Evolutionary conservation across 2,329 filamentous ascomycete genomes (phyloP), one percentile per base, ranked within the genome.

Genomic region (Blastomyces gilchristii): DNA sequence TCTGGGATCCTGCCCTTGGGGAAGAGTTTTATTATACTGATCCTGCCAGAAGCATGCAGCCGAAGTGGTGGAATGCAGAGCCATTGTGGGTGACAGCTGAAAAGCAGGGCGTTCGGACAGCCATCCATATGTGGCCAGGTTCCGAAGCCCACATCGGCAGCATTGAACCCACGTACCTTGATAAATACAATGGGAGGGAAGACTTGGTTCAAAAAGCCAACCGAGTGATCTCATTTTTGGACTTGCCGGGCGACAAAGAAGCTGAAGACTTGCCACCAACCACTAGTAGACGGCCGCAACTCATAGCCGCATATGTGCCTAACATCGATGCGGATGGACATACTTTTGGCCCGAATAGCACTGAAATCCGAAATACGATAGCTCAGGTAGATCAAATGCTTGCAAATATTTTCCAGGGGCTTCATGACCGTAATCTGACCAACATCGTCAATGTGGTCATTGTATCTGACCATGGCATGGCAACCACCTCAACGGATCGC

Each of bases 391-490:
- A 99, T 73, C 77, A 75, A 1, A 95, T 97, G 90, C 79, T 99
- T 34, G 88, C 86, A 37, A 75, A 83, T 28, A 78, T 99, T 1
- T 88, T 97, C 70, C 74, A 80, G 1, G 92, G 92, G 0, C 80
- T 99, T 0, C 84, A 92, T 65, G 77, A 83, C 57, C 86, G 94
- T 58, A 97, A 97, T 72, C 78, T 99, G 60, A 96, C 91, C 0
- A 73, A 87, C 25, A 89, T 99, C 65, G 90, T 97, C 71, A 99
- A 99, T 68, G 83, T 99, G 8, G 86, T 99, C 43, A 83, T 99
- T n/a, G 93, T 99, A 2, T 97, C 91, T 0, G 94, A 99, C 73
- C 94, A 99, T 73, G 94, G 94, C 60, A 99, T 99, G 94, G 94
- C 94, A 0, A 96, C 91, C 0, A 97, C 94, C 0, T 89, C 92